These are phyloP conservation scores for Solanum hybrid DNA, from an alignment of 305 asterid genomes.

Conservation along the genomic window DNA sequence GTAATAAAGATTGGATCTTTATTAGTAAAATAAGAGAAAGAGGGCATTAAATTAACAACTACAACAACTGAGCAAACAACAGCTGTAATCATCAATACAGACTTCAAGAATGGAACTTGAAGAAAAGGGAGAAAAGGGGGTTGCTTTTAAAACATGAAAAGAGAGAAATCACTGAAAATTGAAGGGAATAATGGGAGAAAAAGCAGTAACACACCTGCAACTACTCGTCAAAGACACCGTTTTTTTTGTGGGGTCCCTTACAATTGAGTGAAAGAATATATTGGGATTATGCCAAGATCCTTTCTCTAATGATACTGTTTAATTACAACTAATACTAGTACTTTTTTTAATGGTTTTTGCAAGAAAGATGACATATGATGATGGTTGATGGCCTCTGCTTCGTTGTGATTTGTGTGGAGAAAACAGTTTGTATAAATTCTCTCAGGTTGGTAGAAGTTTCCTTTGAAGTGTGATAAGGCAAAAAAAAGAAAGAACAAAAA, in stretches of 20 bases:
- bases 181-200: not conserved
- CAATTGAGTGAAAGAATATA: constrained; percentile 2
- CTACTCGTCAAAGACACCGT: not conserved
- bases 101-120: not conserved
- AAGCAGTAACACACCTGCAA: not conserved
- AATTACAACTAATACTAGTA: not conserved
- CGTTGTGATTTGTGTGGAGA: not conserved
- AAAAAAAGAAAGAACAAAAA: not conserved
- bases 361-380: not conserved
- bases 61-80: not conserved
- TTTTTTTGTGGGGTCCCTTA: not conserved
- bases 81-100: constrained; percentile 2
- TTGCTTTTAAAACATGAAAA: not conserved
- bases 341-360: not conserved
- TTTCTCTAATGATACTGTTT: not conserved
- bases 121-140: not conserved
- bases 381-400: not conserved
- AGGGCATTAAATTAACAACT: not conserved
- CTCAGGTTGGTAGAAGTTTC: not conserved
- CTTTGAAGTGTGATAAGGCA: not conserved
- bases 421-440: not conserved
- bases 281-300: constrained; percentile 6
- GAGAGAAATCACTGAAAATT: not conserved
- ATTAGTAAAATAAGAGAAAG: not conserved
- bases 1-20: not conserved